Conservation (phyloP, 2,329 filamentous ascomycete genomes). For the Ophiostoma quercus region DNA sequence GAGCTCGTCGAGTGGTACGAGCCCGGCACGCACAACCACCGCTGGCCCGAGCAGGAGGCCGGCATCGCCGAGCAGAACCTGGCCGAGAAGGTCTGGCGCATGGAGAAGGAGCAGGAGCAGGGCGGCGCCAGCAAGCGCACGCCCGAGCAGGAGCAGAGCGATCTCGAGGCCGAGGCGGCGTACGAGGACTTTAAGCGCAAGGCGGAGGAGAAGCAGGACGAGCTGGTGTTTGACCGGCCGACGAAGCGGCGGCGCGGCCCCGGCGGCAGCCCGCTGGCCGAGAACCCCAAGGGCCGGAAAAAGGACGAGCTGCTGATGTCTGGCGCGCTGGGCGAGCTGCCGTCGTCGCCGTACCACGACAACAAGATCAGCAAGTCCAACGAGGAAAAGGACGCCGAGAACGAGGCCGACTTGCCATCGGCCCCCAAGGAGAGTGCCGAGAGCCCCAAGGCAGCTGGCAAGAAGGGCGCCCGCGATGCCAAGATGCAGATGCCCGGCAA, state of each 20-base stretch:
- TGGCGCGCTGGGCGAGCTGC: conserved; percentile 50
- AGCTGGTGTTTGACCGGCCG: conserved; percentile 49
- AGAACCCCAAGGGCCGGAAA: not conserved
- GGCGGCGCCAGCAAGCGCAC: conserved; percentile 41
- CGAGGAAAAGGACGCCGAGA: not conserved
- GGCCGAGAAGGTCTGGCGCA: conserved; percentile 65
- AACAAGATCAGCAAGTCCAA: conserved; percentile 2
- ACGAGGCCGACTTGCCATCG: not conserved
- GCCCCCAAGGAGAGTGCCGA: not conserved
- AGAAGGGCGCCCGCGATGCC: not conserved
- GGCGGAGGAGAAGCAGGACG: conserved; percentile 54
- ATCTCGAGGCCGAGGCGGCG: conserved; percentile 50
- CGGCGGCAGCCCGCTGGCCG: conserved; percentile 20
- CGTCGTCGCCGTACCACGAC: conserved; percentile 35
- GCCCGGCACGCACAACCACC: conserved; percentile 70
- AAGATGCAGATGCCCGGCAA: conserved; percentile 33
- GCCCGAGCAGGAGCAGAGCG: conserved; percentile 51
- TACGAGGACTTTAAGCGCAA: conserved; percentile 55
- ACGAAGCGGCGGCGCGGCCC: conserved; percentile 36
- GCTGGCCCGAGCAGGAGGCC: conserved; percentile 76
- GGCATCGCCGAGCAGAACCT: conserved; percentile 68
- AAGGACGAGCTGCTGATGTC: conserved; percentile 49
- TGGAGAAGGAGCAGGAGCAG: conserved; percentile 52
- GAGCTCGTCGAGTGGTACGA: conserved; percentile 82
- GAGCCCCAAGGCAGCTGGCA: not conserved